Percentiles rank a stretch among this genome's conserved stretches.
phyloP scores from a whole-genome alignment of 495 filamentous ascomycete species.

The Poronia punctata region DNA sequence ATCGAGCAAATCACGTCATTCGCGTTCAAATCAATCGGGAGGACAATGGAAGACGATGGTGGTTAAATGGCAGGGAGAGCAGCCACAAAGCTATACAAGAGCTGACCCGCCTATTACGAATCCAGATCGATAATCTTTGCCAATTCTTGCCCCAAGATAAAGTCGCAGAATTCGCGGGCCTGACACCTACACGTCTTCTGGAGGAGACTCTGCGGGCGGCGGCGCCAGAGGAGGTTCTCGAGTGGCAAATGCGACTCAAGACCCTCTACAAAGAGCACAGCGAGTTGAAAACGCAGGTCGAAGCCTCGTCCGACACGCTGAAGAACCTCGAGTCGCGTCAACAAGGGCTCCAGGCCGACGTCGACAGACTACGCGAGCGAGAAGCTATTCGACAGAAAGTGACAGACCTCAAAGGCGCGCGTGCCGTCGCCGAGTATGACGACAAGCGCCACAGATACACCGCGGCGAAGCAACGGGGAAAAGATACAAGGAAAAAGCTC shows the following conservation, averaged over 20 bases:
- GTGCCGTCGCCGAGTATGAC: constrained; percentile 59
- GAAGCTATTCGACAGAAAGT: constrained; percentile 58
- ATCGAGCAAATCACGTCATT: constrained; percentile 60
- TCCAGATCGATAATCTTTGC: constrained; percentile 96
- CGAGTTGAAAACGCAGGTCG: constrained; percentile 49
- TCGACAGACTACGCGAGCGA: constrained; percentile 73
- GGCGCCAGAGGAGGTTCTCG: constrained; percentile 68
- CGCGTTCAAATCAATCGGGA: constrained; percentile 70
- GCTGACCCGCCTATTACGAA: constrained; percentile 62
- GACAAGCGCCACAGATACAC: constrained; percentile 33
- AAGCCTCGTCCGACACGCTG: constrained; percentile 54
- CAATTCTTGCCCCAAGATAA: constrained; percentile 97
- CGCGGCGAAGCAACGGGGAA: constrained; percentile 41
- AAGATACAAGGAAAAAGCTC: constrained; percentile 44
- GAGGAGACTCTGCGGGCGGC: constrained; percentile 80
- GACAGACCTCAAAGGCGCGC: constrained; percentile 56
- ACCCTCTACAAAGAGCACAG: constrained; percentile 62
- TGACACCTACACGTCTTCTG: constrained; percentile 80
- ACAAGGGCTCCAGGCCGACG: constrained; percentile 69
- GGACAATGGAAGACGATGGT: constrained; percentile 70
- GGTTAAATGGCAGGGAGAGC: constrained; percentile 54
- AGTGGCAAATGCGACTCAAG: constrained; percentile 73
- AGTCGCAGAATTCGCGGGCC: constrained; percentile 85
- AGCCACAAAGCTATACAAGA: constrained; percentile 53
- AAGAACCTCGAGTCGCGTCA: constrained; percentile 65